Base-by-base conservation (phyloP, 2,329 filamentous ascomycete species). In the Scedosporium apiospermum region DNA sequence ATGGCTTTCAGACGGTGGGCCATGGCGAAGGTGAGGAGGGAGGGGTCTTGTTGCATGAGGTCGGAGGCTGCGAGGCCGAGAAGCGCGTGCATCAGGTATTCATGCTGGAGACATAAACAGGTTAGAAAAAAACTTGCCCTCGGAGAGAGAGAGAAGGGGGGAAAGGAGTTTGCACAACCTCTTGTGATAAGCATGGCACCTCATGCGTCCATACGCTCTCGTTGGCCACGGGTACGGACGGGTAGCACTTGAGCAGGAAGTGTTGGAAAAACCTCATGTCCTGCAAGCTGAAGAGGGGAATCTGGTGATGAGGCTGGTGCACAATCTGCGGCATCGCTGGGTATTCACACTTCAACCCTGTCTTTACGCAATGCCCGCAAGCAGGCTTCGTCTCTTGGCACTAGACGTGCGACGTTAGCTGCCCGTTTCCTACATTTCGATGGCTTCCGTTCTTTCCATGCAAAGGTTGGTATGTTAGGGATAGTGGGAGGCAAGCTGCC, bases 201-300 rank as follows among this genome's bases (percentile, higher is more conserved):
- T 87, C 81, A 27, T 86, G 84, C 6, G 83, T 83, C 88, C 88
- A 90, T 14, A 88, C 77, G 6, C 80, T 76, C 65, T 89, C 85
- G 65, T 86, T 85, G 49, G 84, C 86, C 18, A 88, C 73, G 0
- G 87, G 86, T 26, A 88, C 78, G 70, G 86, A 82, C 2, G 87
- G 87, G 68, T 84, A 85, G 66, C 83, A 86, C 42, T 79, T 77
- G 30, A 82, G 73, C 16, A 88, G 73, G 66, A 88, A 88, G 70
- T 88, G 84, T 69, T 88, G 86, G 67, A 88, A 88, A 70, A 88
- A 81, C 44, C 85, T 81, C 85, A 89, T 87, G 67, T 88, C 86
- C 59, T 84, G 80, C 63, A 86, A 67, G 61, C 78, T 84, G 69
- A 87, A 86, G 0, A 85, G 71, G 3, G 81, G 82, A n/a, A 83